Evolutionary conservation across 78 protist genomes (phyloP).

Genomic region (Dictyostelium intermedium): DNA sequence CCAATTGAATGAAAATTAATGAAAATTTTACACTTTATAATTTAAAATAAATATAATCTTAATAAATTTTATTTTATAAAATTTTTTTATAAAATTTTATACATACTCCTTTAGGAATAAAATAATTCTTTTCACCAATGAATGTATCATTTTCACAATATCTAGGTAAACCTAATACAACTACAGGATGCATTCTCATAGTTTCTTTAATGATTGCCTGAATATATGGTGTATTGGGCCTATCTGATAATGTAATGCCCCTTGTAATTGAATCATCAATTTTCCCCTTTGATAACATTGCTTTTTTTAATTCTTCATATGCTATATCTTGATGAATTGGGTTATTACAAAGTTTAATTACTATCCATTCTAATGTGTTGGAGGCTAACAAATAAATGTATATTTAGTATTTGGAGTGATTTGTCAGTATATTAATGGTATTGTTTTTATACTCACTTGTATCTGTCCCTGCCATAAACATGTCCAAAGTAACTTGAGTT

Average conservation of each 20-base stretch:
- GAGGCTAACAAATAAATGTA: too few species aligned
- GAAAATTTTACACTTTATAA: neutral
- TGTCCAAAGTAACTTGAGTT: neutral
- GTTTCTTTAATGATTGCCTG: conserved; percentile 29
- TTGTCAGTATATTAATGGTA: neutral
- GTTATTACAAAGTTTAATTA: neutral
- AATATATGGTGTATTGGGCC: conserved; percentile 10
- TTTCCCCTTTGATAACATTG: neutral
- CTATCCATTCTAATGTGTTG: neutral
- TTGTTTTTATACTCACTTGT: neutral
- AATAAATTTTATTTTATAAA: too few species aligned
- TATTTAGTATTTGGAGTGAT: neutral
- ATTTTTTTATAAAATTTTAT: neutral
- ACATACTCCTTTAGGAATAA: conserved; percentile 29
- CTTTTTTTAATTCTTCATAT: neutral
- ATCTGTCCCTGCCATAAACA: conserved; percentile 14
- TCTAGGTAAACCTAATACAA: conserved; percentile 28
- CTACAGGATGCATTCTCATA: conserved; percentile 14
- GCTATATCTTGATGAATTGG: conserved; percentile 1
- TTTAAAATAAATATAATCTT: neutral
- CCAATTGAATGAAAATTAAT: neutral
- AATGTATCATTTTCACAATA: neutral
- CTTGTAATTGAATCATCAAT: neutral
- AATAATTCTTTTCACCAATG: neutral
- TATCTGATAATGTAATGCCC: neutral